Evolutionary conservation across 225 moss, liverwort and hornwort species (phyloP), one percentile per base, ranked within the genome.

Genomic region (Takakia lepidozioides): DNA sequence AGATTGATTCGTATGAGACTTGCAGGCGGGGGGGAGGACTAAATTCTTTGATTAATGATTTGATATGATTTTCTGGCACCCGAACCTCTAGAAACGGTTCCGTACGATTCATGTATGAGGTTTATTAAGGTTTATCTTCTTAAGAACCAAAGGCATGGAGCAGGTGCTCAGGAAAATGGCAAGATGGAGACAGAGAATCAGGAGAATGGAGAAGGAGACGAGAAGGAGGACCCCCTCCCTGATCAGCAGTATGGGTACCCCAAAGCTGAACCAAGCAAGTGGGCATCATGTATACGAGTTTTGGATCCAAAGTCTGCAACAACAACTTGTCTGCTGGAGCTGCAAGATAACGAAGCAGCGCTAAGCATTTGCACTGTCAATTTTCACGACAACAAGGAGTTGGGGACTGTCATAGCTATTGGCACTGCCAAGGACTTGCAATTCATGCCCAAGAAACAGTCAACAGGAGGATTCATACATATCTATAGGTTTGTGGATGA

Each of bases 161-260:
- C 29, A 74, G 95, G 73, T 36, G 78, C 57, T 39, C 75, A 71
- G 7, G 83, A 83, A 48, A 90, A 85, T 63, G 87, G 78, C 28
- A 83, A 71, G 27, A 60, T 62, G 65, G 81, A 83, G 30, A 65
- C 68, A 21, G 88, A 79, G 18, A 83, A 88, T 61, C 83, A 83
- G 39, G 78, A 87, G 52, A 87, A 81, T 65, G 91, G 67, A 36
- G 87, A 87, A 34, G 89, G 73, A 41, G 87, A 87, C 45, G 79
- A 80, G 52, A 81, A 83, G 27, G 78, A 90, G 42, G 87, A 98
- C 56, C 83, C 91, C 38, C 81, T 98, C 55, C 98, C 98, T 10
- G 98, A 98, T 76, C 85, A 83, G 62, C 98, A 98, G 54, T 98
- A 98, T 65, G 98, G 98, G 15, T 98, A 85, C 62, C 98, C 98